A percentile compares a stretch with the other conserved stretches of the same genome.
These are phyloP conservation scores for Russula virescens DNA, from an alignment of 768 basidiomycete species.

Conservation along the genomic window DNA sequence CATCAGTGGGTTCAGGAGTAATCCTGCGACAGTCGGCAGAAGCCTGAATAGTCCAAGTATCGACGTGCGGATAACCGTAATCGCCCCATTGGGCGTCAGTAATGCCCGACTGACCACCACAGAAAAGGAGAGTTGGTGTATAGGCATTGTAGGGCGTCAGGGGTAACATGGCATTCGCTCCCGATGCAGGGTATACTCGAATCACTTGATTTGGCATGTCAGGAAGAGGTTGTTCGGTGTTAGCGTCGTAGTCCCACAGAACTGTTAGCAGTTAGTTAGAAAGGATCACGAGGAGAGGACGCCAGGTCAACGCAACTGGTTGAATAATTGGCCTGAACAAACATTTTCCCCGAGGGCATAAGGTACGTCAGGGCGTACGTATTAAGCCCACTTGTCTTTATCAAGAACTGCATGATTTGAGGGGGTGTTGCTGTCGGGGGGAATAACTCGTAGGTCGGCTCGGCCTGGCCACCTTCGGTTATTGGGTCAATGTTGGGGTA, in stretches of 20 bases:
- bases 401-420: neutral
- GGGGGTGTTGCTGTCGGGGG: neutral
- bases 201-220: slow-evolving; percentile 11
- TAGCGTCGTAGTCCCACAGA: slow-evolving; percentile 8
- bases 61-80: neutral
- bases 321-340: slow-evolving; percentile 9
- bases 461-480: neutral
- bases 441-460: slow-evolving; percentile 3
- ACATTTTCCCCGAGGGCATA: slow-evolving; percentile 10
- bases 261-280: neutral
- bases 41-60: neutral
- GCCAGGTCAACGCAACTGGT: neutral
- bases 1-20: slow-evolving; percentile 9
- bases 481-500: neutral
- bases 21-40: slow-evolving; percentile 1
- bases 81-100: neutral
- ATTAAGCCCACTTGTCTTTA: slow-evolving; percentile 3
- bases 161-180: slow-evolving; percentile 9
- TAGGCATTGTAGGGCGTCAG: neutral
- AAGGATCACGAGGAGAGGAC: too few species aligned
- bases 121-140: neutral
- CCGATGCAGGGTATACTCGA: slow-evolving; percentile 12
- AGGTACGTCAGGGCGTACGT: neutral
- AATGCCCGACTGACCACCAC: neutral
- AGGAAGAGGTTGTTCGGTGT: neutral